phyloP scores from a whole-genome alignment of 495 filamentous ascomycete species.

The Penicillium verhagenii region DNA sequence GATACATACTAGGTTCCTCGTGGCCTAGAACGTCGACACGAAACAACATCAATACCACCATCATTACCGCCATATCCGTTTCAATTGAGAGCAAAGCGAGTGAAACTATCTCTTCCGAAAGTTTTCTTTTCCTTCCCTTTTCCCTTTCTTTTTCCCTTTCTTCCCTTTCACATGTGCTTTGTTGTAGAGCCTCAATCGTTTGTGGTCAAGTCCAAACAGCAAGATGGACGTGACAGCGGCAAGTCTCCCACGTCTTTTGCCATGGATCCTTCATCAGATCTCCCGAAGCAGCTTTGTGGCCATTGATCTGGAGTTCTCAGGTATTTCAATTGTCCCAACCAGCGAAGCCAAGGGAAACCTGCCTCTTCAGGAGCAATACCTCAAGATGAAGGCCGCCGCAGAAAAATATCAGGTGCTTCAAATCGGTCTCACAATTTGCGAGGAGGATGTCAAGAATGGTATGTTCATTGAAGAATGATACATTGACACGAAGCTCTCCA shows the following conservation, averaged over 20 bases:
- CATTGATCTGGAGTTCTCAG: slow-evolving; percentile 76
- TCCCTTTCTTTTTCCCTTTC: background rate
- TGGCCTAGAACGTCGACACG: too few relatives aligned
- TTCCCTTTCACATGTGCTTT: too few relatives aligned
- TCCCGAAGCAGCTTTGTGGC: slow-evolving; percentile 62
- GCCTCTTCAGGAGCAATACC: slow-evolving; percentile 64
- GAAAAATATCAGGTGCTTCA: slow-evolving; percentile 73
- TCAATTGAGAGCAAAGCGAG: background rate
- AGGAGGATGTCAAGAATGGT: slow-evolving; percentile 52
- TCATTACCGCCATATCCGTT: too few relatives aligned
- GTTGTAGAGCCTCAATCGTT: too few relatives aligned
- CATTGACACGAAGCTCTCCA: background rate
- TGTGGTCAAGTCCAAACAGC: background rate
- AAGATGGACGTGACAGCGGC: slow-evolving; percentile 62
- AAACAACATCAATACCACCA: too few relatives aligned
- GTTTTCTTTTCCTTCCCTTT: background rate
- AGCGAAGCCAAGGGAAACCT: slow-evolving; percentile 25
- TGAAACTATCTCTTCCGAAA: background rate
- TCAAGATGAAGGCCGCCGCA: slow-evolving; percentile 61
- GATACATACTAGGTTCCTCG: too few relatives aligned
- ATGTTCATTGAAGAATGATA: background rate
- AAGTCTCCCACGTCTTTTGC: slow-evolving; percentile 56
- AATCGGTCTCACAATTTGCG: slow-evolving; percentile 68
- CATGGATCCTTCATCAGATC: slow-evolving; percentile 59
- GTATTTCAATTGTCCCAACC: slow-evolving; percentile 48